phyloP scores from a whole-genome alignment of 2,329 filamentous ascomycete species.

The Capronia coronata region DNA sequence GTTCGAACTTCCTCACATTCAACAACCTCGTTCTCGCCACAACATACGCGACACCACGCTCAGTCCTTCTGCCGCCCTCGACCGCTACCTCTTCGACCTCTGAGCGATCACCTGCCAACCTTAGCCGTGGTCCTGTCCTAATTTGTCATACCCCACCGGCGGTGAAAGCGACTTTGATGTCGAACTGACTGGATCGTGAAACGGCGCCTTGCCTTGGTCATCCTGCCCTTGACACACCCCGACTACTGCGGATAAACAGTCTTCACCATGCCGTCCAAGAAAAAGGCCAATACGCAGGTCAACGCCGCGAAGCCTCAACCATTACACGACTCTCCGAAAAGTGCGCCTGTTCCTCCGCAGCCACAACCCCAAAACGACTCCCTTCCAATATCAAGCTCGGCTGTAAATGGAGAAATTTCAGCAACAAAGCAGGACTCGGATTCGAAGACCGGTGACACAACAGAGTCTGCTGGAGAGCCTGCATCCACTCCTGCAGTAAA shows the following conservation, averaged over 20 bases:
- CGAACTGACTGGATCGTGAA: slow-evolving; percentile 12
- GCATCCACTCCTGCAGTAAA: slow-evolving; percentile 54
- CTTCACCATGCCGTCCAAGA: slow-evolving; percentile 28
- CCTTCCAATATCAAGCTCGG: slow-evolving; percentile 12
- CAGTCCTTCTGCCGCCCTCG: slow-evolving; percentile 1
- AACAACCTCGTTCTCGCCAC: slow-evolving; percentile 6
- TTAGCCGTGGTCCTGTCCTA: slow-evolving; percentile 1
- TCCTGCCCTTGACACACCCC: slow-evolving; percentile 4
- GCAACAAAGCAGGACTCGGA: slow-evolving; percentile 27
- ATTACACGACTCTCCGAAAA: slow-evolving; percentile 8
- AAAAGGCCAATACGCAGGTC: slow-evolving; percentile 22
- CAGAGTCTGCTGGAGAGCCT: slow-evolving; percentile 27
- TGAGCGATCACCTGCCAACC: background rate
- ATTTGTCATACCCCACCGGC: slow-evolving; percentile 21
- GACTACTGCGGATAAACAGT: background rate
- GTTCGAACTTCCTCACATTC: slow-evolving; percentile 11
- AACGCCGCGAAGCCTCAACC: slow-evolving; percentile 17
- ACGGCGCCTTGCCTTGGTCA: slow-evolving; percentile 7
- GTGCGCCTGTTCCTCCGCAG: slow-evolving; percentile 15
- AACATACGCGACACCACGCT: slow-evolving; percentile 2
- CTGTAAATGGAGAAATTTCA: slow-evolving; percentile 27
- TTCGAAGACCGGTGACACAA: slow-evolving; percentile 31
- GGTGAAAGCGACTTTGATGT: slow-evolving; percentile 17
- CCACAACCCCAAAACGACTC: slow-evolving; percentile 10
- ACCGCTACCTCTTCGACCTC: slow-evolving; percentile 1